Evolutionary conservation across 192 early-diverging fungal species (phyloP), one percentile per base, ranked within the genome.

Genomic region (Mortierella alpina): DNA sequence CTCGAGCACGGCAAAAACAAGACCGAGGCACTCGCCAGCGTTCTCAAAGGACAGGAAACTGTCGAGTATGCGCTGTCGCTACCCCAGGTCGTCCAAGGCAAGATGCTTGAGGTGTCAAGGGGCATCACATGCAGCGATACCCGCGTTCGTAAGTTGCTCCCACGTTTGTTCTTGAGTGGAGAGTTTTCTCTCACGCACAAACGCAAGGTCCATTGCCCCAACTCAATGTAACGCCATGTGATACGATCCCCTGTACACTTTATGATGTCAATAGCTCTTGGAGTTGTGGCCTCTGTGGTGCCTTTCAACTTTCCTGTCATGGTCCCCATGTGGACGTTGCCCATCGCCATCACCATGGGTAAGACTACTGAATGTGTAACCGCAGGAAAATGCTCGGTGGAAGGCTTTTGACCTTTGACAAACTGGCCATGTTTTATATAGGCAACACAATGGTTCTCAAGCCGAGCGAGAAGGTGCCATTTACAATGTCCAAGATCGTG

Each of bases 231-330:
- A 31, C 31, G 31, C 31, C 31, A 31, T 31, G 31, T 31, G 31
- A 31, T 31, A 31, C 31, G 31, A 31, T 31, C 31, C 1, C 31
- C 31, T 31, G 31, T 31, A 31, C 31, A 31, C 31, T 31, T 31
- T 31, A 31, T 31, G 31, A 31, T 31, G 31, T 31, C 42, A 3
- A n/a, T 79, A 79, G 76, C 93, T 14, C 75, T 94, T 55, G 94
- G 94, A 11, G 93, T 95, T 20, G 92, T 93, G n/a, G 89, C 83
- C 11, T 86, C 90, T 4, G 93, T 95, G 9, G 93, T 94, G 51
- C 94, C 94, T 6, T 95, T 95, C 82, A 92, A 95, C 68, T 95
- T 95, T 72, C 93, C 93, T 6, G 88, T 93, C 68, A 95, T 95
- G 93, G 93, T 95, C 6, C 93, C 93, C 39, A 88, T 92, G 83